Evolutionary conservation across 2,329 filamentous ascomycete genomes (phyloP).

Genomic region (Raffaelea deltoideospora): DNA sequence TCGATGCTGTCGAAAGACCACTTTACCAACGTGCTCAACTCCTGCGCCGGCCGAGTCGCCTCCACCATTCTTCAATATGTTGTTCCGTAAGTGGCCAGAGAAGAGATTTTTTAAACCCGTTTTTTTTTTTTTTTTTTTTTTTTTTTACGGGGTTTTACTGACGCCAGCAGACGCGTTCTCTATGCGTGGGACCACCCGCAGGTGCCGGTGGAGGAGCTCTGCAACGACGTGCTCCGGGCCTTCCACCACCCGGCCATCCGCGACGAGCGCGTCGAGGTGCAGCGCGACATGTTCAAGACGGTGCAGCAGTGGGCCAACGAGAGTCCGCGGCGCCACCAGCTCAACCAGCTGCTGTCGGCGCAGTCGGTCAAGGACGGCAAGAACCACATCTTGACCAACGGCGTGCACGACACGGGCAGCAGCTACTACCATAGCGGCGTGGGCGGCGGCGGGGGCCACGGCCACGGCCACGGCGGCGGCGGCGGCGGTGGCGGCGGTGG

Average conservation of each 20-base stretch:
- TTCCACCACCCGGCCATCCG: slow-evolving; percentile 87
- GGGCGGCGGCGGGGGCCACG: slow-evolving; percentile 13
- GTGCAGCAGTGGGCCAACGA: slow-evolving; percentile 69
- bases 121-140: background rate
- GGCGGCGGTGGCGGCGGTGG: slow-evolving; percentile 15
- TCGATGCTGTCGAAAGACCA: slow-evolving; percentile 76
- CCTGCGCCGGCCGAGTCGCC: slow-evolving; percentile 60
- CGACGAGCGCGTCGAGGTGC: slow-evolving; percentile 61
- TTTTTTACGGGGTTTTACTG: background rate
- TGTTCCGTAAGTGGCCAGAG: slow-evolving; percentile 61
- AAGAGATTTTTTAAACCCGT: no score
- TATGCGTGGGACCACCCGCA: slow-evolving; percentile 87
- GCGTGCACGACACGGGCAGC: no score
- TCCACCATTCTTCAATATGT: slow-evolving; percentile 70
- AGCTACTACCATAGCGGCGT: slow-evolving; percentile 16
- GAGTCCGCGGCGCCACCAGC: slow-evolving; percentile 46
- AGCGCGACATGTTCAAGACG: slow-evolving; percentile 76
- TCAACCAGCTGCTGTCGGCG: slow-evolving; percentile 65
- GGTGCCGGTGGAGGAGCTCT: slow-evolving; percentile 68
- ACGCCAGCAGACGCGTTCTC: slow-evolving; percentile 48
- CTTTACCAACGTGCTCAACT: slow-evolving; percentile 65
- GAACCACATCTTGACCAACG: slow-evolving; percentile 59
- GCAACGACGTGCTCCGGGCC: slow-evolving; percentile 63
- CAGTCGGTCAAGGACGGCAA: slow-evolving; percentile 69
- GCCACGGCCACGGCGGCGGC: slow-evolving; percentile 4